Evolutionary conservation across 2,329 filamentous ascomycete genomes (phyloP), one percentile per base, ranked within the genome.

Genomic region (Sporothrix variecibatus): DNA sequence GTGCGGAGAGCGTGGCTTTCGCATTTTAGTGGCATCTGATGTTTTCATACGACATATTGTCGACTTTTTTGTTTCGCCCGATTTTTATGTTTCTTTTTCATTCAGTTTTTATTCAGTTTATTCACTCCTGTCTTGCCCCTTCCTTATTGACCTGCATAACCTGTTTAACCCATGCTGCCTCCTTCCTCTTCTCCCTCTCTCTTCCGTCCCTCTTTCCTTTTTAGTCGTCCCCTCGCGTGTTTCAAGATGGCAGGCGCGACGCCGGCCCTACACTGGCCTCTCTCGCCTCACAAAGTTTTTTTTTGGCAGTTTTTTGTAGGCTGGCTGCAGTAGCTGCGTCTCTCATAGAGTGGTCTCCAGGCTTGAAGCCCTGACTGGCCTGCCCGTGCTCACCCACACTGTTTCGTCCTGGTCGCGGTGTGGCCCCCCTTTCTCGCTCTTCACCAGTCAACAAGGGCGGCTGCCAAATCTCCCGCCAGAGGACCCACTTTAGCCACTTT

Each of bases 241-340:
- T 74, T 74, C 69, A 74, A 68, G 49, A 62, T 17, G 73, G 40
- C 69, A 73, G 72, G 72, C 72, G 72, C 72, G 67, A 73, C 72
- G 72, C 72, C 72, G 65, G 72, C 51, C 58, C 40, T 43, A 11
- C 8, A 43, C 38, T 38, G 4, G 4, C 9, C 15, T 34, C 60
- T 12, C n/a, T 26, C 7, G n/a, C 60, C 9, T 65, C 12, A 40
- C 58, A 38, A 46, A 65, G 9, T 58, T 43, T 72, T 34, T 34
- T 34, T 4, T 34, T 5, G 5, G 34, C 5, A 34, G 34, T 34
- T 3, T 7, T 3, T 31, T 17, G 31, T 15, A 53, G 5, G 20
- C 71, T 67, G 9, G 40, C 15, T 49, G 53, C 26, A 28, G 34
- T 23, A 12, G 6, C 34, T 43, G 60, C 2, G 34, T 56, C 67